Evolutionary conservation across 2,329 filamentous ascomycete genomes (phyloP).

Genomic region (Aspergillus udagawae): DNA sequence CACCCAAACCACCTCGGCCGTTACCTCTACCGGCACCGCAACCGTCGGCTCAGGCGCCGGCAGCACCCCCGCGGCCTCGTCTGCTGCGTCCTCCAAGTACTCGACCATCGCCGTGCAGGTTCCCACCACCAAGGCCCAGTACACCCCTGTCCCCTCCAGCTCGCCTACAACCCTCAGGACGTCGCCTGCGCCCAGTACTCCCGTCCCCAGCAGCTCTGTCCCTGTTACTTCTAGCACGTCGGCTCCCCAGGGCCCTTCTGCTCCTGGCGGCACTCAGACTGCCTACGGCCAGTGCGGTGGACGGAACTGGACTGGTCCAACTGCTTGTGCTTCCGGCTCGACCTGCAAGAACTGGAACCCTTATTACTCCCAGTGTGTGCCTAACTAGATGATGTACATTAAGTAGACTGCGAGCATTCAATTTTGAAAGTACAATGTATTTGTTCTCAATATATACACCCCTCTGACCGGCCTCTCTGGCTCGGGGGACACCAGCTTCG

Average conservation of each 20-base stretch:
- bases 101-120: too few species aligned
- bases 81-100: background rate
- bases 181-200: too few species aligned
- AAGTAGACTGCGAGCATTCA: too few species aligned
- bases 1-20: constrained; percentile 12
- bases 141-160: too few species aligned
- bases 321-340: background rate
- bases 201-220: background rate
- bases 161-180: too few species aligned
- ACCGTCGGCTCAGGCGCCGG: background rate
- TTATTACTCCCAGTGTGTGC: background rate
- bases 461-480: too few species aligned
- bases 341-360: background rate
- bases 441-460: too few species aligned
- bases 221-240: background rate
- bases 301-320: background rate
- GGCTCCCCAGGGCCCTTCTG: background rate
- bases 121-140: too few species aligned
- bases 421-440: too few species aligned
- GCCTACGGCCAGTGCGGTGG: background rate
- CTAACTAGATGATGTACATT: too few species aligned
- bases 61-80: background rate
- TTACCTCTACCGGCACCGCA: constrained; percentile 6
- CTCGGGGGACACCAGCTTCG: too few species aligned
- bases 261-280: background rate